Evolutionary conservation across 2,329 filamentous ascomycete species (phyloP).

Genomic region (Penicillium sp.): DNA sequence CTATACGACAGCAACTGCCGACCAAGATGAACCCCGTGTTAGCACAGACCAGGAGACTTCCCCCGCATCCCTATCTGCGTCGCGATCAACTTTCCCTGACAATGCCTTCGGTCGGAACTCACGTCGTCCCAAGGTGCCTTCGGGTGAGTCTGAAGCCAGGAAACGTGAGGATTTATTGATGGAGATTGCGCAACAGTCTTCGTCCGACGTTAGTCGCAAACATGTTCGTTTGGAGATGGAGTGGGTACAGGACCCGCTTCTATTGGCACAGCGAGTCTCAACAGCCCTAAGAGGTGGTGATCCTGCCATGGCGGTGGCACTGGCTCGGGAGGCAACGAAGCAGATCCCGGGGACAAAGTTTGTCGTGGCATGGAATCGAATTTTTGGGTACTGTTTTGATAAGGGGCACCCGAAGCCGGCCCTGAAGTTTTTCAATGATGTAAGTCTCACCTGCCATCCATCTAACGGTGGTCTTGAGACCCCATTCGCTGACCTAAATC

Average conservation of each 20-base stretch:
- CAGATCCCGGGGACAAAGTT: constrained; percentile 63
- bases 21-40: neutral
- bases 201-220: neutral
- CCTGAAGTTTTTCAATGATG: constrained; percentile 86
- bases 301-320: constrained; percentile 64
- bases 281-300: constrained; percentile 57
- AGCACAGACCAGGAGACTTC: neutral
- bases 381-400: constrained; percentile 70
- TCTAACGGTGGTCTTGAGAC: neutral
- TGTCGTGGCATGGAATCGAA: constrained; percentile 81
- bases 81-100: neutral
- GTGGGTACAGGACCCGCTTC: constrained; percentile 1
- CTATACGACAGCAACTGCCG: neutral
- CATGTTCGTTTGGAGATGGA: neutral
- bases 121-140: neutral
- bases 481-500: constrained; percentile 5
- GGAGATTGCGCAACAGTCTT: constrained; percentile 8
- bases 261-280: constrained; percentile 10
- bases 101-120: neutral
- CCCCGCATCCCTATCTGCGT: neutral
- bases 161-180: constrained; percentile 7
- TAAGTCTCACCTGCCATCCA: constrained; percentile 36
- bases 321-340: constrained; percentile 62
- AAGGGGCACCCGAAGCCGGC: constrained; percentile 62
- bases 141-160: neutral